Conservation (phyloP, 2,329 filamentous ascomycete species). For the Chaetomiaceae sp. region DNA sequence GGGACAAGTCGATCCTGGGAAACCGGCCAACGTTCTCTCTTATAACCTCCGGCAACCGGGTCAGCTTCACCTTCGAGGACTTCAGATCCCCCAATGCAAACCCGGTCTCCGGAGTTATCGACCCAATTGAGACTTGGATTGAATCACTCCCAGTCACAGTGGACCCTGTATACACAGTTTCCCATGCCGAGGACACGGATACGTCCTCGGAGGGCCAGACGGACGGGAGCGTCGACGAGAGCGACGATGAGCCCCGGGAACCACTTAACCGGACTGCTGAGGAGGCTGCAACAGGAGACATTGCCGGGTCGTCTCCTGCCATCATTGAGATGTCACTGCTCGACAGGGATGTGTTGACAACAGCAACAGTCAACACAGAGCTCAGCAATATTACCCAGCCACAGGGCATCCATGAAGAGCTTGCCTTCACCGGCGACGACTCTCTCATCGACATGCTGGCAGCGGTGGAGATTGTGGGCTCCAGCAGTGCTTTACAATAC, state of each 20-base stretch:
- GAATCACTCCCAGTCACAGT: not conserved
- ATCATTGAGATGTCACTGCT: too few relatives aligned
- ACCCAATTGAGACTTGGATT: slow-evolving; percentile 9
- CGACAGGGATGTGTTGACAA: too few relatives aligned
- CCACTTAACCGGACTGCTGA: not conserved
- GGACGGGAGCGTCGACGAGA: not conserved
- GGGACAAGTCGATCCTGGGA: slow-evolving; percentile 1
- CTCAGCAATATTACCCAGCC: not conserved
- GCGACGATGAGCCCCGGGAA: not conserved
- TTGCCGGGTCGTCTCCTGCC: too few relatives aligned
- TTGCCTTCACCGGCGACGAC: not conserved
- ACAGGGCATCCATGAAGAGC: not conserved
- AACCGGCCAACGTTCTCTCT: slow-evolving; percentile 3
- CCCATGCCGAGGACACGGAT: not conserved
- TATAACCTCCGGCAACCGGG: not conserved
- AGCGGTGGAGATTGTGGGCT: not conserved
- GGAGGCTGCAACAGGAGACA: not conserved
- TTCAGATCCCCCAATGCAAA: not conserved
- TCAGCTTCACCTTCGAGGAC: not conserved
- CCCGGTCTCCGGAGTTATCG: not conserved
- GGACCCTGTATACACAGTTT: not conserved
- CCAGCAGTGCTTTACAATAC: not conserved
- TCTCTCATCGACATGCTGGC: slow-evolving; percentile 5
- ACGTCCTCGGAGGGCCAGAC: not conserved
- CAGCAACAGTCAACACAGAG: too few relatives aligned